These are phyloP conservation scores for Hypoxylon sp. DNA, from an alignment of 2,329 filamentous ascomycete genomes.

Conservation along the genomic window DNA sequence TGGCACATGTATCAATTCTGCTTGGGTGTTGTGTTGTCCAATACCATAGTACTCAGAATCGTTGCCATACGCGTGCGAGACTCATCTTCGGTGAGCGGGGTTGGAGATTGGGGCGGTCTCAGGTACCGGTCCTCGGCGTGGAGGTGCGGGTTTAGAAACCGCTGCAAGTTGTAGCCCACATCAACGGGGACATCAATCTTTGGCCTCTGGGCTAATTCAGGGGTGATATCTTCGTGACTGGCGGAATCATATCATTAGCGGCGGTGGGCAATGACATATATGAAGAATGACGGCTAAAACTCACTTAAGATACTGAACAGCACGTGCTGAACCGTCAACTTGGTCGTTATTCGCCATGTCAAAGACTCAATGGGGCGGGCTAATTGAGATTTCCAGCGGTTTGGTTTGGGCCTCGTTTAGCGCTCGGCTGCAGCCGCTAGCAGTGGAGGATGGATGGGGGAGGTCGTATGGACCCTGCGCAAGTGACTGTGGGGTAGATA, in stretches of 20 bases:
- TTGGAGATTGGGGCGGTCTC: constrained; percentile 42
- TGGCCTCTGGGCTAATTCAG: constrained; percentile 38
- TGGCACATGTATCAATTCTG: constrained; percentile 17
- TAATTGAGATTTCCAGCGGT: constrained; percentile 26
- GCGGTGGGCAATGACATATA: background rate
- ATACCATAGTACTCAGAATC: constrained; percentile 41
- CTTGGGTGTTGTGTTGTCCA: constrained; percentile 19
- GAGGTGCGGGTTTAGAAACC: constrained; percentile 47
- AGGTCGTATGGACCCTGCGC: constrained; percentile 33
- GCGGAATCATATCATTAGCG: background rate
- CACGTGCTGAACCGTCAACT: constrained; percentile 43
- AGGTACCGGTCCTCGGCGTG: constrained; percentile 47
- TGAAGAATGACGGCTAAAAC: constrained; percentile 14
- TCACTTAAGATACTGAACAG: constrained; percentile 49
- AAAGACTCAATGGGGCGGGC: constrained; percentile 7
- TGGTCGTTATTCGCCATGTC: constrained; percentile 45
- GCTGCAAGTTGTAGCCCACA: constrained; percentile 47
- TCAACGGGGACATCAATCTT: constrained; percentile 46
- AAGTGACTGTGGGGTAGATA: constrained; percentile 29
- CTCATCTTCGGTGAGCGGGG: constrained; percentile 48
- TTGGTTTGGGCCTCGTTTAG: constrained; percentile 34
- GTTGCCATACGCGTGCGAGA: constrained; percentile 49
- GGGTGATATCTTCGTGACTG: constrained; percentile 38
- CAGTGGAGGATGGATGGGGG: background rate
- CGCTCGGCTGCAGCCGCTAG: constrained; percentile 44